Evolutionary conservation across 148 eudicot genomes (phyloP).

Genomic region (Suaeda aralocaspica): DNA sequence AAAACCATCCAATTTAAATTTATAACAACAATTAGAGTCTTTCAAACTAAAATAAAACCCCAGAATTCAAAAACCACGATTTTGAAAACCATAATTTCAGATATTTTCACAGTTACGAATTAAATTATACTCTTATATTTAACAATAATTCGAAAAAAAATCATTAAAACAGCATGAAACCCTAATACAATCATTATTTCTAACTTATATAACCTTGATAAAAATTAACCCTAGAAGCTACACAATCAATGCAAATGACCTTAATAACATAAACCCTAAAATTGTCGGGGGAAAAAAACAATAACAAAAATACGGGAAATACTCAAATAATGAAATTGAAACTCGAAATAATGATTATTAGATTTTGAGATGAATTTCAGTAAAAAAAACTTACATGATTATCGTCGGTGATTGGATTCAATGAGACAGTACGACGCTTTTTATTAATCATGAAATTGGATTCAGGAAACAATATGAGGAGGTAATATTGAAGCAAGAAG

Average conservation of each 20-base stretch:
- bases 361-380: neutral
- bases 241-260: no score
- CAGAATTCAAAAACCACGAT: neutral
- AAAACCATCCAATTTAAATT: neutral
- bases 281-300: no score
- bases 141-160: no score
- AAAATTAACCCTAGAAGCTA: neutral
- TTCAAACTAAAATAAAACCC: neutral
- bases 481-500: no score
- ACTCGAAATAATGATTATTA: neutral
- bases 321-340: neutral
- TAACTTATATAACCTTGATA: neutral
- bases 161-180: neutral
- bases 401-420: conserved; percentile 5
- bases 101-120: no score
- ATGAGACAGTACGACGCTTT: conserved; percentile 13
- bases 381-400: conserved; percentile 14
- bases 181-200: neutral
- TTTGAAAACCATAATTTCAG: neutral
- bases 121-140: no score
- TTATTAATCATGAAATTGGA: conserved; percentile 10
- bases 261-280: no score
- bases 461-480: neutral
- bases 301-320: neutral
- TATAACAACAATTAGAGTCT: neutral